Evolutionary conservation across 2,329 filamentous ascomycete genomes (phyloP), one percentile per base, ranked within the genome.

Genomic region (Ophiostoma australiae): DNA sequence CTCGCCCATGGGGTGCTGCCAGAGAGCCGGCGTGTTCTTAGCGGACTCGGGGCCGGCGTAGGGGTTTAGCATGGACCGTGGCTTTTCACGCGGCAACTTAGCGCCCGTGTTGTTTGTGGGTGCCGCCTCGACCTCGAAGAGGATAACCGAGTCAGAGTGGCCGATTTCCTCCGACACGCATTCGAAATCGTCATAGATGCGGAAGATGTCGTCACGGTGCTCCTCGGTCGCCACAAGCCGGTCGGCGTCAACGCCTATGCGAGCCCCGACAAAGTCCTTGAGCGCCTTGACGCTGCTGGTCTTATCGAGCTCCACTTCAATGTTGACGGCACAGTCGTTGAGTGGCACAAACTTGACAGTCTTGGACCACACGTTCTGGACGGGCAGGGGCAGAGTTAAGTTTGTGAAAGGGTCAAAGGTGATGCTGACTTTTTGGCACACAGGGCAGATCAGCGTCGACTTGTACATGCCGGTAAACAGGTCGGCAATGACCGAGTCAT

Each of bases 361-460:
- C 74, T 90, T 90, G 72, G 83, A 85, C 91, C 93, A 97, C 65
- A 92, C 86, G 74, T 90, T 93, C 78, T 95, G 91, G 70, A 97
- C 88, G 0, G 95, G 95, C 44, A 99, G 83, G 71, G 96, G 95
- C 33, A 99, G 83, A 0, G 95, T 97, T 72, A 99, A 82, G 74
- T 96, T 95, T 79, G 93, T 97, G 84, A 97, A 99, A 0, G 95
- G 95, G 78, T 99, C 95, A 77, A 99, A 99, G 0, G 95, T 98
- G 76, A 99, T 97, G 86, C 94, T 97, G 80, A 98, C 91, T 81
- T 98, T 99, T 75, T 90, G 86, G 79, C 95, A 99, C 8, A 86
- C 87, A 0, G 95, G 95, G 77, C 95, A 99, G 74, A 95, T 90
- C 74, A 99, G 86, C 0, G 94, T 98, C 65, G 96, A 98, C 82